Percentiles rank a stretch among this genome's conserved stretches.
Conservation (phyloP, 108 stramenopile species). For the Cyclostephanos invisitatus region DNA sequence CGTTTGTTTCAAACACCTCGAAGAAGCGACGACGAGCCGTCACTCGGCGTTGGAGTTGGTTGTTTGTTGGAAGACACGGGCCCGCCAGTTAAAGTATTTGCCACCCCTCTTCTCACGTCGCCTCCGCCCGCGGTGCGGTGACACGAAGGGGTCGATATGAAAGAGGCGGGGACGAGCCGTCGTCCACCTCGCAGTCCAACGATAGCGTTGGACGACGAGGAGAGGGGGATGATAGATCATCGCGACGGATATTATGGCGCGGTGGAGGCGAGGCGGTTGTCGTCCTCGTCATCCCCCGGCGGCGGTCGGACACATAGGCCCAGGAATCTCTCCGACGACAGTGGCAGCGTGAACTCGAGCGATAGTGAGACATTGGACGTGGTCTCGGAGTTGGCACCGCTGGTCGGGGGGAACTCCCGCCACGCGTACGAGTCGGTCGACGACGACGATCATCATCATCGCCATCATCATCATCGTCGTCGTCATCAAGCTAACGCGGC, state of each 20-base stretch:
- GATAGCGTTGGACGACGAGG: background rate
- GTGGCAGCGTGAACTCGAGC: background rate
- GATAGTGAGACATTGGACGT: background rate
- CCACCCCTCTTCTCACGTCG: no score
- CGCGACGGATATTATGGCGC: background rate
- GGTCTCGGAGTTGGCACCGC: background rate
- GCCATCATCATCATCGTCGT: background rate
- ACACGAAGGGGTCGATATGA: background rate
- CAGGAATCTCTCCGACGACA: background rate
- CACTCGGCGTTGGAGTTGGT: no score
- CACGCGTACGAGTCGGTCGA: background rate
- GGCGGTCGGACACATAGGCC: background rate
- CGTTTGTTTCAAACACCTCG: no score
- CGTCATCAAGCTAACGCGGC: background rate
- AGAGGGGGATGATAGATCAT: background rate
- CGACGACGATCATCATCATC: background rate
- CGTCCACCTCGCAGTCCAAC: background rate
- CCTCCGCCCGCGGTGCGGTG: no score
- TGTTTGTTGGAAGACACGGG: no score
- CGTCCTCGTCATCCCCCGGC: no score
- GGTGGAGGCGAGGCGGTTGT: background rate
- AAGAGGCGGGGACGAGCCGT: background rate
- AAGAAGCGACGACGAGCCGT: no score
- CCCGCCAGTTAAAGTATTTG: no score
- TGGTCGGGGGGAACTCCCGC: background rate